These are phyloP conservation scores for Mortierella sp. DNA, from an alignment of 371 early-diverging fungal species.

Conservation along the genomic window DNA sequence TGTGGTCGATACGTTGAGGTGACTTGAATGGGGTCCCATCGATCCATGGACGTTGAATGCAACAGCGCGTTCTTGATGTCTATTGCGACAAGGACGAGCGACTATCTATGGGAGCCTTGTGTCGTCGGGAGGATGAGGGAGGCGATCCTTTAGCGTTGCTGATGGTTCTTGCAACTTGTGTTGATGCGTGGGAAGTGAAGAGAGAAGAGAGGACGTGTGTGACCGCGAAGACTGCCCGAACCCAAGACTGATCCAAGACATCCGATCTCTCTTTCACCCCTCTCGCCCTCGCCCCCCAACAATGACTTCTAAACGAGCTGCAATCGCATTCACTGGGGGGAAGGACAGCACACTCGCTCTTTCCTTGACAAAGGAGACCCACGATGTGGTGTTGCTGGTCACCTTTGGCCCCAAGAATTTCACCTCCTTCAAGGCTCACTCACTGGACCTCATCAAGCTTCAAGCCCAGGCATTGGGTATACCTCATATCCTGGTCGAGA, in stretches of 20 bases:
- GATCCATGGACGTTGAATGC: slow-evolving; percentile 54
- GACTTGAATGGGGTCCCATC: slow-evolving; percentile 62
- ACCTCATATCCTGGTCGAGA: slow-evolving; percentile 56
- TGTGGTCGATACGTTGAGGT: slow-evolving; percentile 70
- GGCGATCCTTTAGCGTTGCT: no score
- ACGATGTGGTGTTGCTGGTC: slow-evolving; percentile 58
- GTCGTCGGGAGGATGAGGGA: no score
- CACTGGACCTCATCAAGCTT: slow-evolving; percentile 54
- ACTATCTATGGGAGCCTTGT: no score
- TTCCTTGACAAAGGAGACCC: slow-evolving; percentile 54
- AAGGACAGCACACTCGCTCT: slow-evolving; percentile 68
- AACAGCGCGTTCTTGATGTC: neutral
- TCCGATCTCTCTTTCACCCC: neutral
- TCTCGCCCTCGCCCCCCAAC: neutral
- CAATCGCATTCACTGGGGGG: slow-evolving; percentile 67
- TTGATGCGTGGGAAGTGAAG: no score
- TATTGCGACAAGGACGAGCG: no score
- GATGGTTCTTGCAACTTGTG: no score
- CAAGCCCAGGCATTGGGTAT: slow-evolving; percentile 61
- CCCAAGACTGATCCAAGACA: no score
- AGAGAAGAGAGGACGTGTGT: no score
- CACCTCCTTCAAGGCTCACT: slow-evolving; percentile 64
- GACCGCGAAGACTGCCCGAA: no score
- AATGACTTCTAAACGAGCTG: slow-evolving; percentile 50
- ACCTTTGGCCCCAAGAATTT: slow-evolving; percentile 63